These are phyloP conservation scores for Aureobasidium sp. DNA, from an alignment of 2,329 filamentous ascomycete genomes.

Conservation along the genomic window DNA sequence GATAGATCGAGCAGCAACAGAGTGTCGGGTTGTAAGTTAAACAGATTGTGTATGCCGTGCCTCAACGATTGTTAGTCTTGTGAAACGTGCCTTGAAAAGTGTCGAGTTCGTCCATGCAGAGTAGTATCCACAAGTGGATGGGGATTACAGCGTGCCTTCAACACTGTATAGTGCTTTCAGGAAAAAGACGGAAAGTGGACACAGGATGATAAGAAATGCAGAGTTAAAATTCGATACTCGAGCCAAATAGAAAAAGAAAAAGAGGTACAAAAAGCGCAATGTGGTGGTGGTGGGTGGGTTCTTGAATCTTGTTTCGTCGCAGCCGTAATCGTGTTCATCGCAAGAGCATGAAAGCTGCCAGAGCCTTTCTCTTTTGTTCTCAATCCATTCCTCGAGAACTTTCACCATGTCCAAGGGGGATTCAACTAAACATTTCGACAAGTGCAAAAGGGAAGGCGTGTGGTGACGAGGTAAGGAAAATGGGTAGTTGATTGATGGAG, in stretches of 20 bases:
- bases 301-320: not conserved
- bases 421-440: slow-evolving; percentile 4
- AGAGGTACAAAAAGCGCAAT: not conserved
- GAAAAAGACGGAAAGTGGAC: not conserved
- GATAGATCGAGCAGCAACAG: no score
- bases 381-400: not conserved
- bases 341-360: not conserved
- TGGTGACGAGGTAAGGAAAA: slow-evolving; percentile 63
- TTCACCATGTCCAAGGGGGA: not conserved
- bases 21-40: no score
- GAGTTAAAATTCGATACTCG: not conserved
- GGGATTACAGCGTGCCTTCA: not conserved
- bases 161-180: no score
- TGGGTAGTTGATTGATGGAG: slow-evolving; percentile 23
- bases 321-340: not conserved
- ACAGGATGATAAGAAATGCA: not conserved
- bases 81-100: no score
- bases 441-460: not conserved
- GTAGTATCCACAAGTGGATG: not conserved
- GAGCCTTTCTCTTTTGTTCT: not conserved
- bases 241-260: not conserved
- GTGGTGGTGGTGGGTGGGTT: not conserved
- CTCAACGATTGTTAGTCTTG: no score
- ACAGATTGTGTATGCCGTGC: no score
- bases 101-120: no score